Evolutionary conservation across 2,329 filamentous ascomycete species (phyloP).

Genomic region (Hypoxylon rubiginosum): DNA sequence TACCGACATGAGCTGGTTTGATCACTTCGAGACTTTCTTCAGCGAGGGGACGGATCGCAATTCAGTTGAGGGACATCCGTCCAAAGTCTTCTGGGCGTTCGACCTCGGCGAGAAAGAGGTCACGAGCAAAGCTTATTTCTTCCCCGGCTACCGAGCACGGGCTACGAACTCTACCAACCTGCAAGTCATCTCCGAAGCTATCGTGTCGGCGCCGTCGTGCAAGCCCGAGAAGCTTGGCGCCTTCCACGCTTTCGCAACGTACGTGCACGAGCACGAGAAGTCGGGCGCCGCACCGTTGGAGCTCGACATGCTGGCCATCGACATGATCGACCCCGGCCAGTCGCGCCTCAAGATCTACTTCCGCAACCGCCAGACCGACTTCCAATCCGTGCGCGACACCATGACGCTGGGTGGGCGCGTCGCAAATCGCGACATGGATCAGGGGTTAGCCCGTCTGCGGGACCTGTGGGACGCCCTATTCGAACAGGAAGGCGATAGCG

Average conservation of each 20-base stretch:
- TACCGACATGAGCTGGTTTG: conserved; percentile 39
- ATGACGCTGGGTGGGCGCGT: conserved; percentile 46
- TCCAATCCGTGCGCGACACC: conserved; percentile 46
- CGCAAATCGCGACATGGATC: conserved; percentile 8
- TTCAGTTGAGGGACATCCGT: conserved; percentile 29
- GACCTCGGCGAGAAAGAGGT: conserved; percentile 41
- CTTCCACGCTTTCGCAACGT: conserved; percentile 27
- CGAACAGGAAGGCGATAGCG: conserved; percentile 39
- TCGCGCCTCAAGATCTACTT: conserved; percentile 57
- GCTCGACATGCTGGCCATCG: conserved; percentile 52
- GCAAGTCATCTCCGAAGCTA: conserved; percentile 39
- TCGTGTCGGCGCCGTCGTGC: conserved; percentile 28
- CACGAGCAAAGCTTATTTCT: conserved; percentile 47
- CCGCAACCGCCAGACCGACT: conserved; percentile 49
- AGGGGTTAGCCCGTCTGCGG: conserved; percentile 36
- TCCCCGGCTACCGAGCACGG: conserved; percentile 41
- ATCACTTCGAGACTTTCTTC: conserved; percentile 37
- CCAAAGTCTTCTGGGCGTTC: conserved; percentile 48
- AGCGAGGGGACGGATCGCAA: conserved; percentile 3
- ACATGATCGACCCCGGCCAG: conserved; percentile 46
- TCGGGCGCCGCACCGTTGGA: conserved; percentile 17
- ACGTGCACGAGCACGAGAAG: conserved; percentile 9
- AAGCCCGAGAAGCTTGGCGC: conserved; percentile 28
- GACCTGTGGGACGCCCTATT: conserved; percentile 42
- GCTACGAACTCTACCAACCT: conserved; percentile 22